Evolutionary conservation across 495 filamentous ascomycete species (phyloP).

Genomic region (Neurospora sp.): DNA sequence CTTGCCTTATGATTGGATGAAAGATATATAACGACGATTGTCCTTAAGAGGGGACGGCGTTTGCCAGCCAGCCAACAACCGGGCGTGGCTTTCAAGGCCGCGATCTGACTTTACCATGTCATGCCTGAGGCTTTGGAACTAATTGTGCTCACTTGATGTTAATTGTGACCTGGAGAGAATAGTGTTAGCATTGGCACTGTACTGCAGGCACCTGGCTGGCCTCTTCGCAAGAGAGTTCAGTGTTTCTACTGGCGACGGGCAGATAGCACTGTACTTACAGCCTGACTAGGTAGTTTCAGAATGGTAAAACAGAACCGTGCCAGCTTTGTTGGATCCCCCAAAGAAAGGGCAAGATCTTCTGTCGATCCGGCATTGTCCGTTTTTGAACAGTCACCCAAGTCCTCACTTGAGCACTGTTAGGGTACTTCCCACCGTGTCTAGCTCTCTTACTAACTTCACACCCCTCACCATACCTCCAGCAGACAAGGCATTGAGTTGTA

Average conservation of each 20-base stretch:
- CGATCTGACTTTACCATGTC: background rate
- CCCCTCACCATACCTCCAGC: too few relatives aligned
- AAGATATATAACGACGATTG: background rate
- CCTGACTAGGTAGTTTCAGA: background rate
- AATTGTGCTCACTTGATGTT: too few relatives aligned
- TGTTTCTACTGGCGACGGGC: too few relatives aligned
- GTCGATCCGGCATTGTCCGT: background rate
- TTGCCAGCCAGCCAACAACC: background rate
- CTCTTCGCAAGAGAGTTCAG: too few relatives aligned
- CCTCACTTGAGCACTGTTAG: too few relatives aligned
- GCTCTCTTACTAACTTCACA: too few relatives aligned
- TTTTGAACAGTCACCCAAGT: background rate
- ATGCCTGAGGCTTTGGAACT: too few relatives aligned
- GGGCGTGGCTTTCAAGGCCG: background rate
- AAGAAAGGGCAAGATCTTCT: background rate
- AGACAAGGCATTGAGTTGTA: too few relatives aligned
- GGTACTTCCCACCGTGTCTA: background rate
- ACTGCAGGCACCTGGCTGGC: too few relatives aligned
- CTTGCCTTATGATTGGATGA: background rate
- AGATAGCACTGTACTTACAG: background rate
- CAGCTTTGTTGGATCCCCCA: too few relatives aligned
- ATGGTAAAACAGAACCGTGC: background rate
- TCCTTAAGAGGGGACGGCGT: background rate
- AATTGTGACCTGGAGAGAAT: too few relatives aligned
- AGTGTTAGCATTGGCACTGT: too few relatives aligned